A percentile compares a stretch with the other conserved stretches of the same genome.
Evolutionary conservation across 305 asterid species (phyloP).

Genomic region (Fraxinus velutina): DNA sequence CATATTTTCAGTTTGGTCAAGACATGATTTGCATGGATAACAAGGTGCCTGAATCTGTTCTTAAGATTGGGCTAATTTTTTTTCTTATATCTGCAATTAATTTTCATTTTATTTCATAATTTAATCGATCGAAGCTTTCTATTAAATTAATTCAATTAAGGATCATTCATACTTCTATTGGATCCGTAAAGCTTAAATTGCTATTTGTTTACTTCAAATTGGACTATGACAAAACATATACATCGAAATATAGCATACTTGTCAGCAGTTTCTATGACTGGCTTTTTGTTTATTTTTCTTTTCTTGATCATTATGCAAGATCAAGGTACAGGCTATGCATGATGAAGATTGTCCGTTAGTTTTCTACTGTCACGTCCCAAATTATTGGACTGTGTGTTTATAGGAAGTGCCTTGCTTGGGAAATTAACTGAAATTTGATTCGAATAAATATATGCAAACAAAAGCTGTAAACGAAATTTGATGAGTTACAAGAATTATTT

Average conservation of each 20-base stretch:
- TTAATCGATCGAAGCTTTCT: neutral
- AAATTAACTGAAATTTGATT: too few relatives aligned
- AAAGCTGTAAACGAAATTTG: too few relatives aligned
- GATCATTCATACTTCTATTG: neutral
- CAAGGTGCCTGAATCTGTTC: conserved; percentile 6
- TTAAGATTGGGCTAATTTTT: neutral
- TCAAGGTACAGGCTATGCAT: too few relatives aligned
- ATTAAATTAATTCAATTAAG: neutral
- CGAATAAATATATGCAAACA: too few relatives aligned
- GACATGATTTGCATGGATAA: neutral
- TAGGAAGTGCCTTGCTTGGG: too few relatives aligned
- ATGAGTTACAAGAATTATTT: too few relatives aligned
- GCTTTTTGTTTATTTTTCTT: too few relatives aligned
- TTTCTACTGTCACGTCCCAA: too few relatives aligned
- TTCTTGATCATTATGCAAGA: too few relatives aligned
- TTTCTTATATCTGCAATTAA: neutral
- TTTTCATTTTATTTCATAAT: neutral
- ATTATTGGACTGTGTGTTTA: too few relatives aligned
- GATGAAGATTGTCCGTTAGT: too few relatives aligned
- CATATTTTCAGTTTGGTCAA: neutral
- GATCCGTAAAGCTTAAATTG: neutral
- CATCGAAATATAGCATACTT: neutral
- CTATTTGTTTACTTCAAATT: neutral
- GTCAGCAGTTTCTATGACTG: neutral
- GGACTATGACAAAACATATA: neutral